Evolutionary conservation across 164 flowering plant species (phyloP).

Genomic region (Echeveria elegans): DNA sequence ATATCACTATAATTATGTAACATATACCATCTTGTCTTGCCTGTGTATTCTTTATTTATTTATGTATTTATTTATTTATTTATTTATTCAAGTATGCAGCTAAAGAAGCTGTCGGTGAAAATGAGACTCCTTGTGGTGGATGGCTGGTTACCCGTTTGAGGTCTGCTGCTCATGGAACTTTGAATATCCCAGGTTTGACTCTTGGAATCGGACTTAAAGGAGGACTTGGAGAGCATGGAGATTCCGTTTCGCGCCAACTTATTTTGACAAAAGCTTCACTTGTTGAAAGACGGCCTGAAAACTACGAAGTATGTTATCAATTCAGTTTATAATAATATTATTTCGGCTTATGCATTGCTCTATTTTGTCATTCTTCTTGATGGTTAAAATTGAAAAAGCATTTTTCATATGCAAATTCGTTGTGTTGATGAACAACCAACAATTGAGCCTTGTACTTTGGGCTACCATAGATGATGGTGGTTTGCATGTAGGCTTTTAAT

Average conservation of each 20-base stretch:
- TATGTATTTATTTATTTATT: background rate
- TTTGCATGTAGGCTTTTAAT: too few species aligned
- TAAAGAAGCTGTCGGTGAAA: slow-evolving; percentile 93
- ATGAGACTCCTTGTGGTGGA: slow-evolving; percentile 83
- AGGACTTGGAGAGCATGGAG: slow-evolving; percentile 94
- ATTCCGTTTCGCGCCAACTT: slow-evolving; percentile 82
- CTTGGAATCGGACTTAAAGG: slow-evolving; percentile 88
- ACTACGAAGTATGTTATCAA: slow-evolving; percentile 68
- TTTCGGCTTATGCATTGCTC: background rate
- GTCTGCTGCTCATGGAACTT: slow-evolving; percentile 90
- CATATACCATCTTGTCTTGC: background rate
- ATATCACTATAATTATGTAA: background rate
- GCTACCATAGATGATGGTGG: background rate
- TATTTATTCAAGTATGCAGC: slow-evolving; percentile 31
- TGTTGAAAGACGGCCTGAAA: slow-evolving; percentile 92
- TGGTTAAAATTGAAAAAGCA: background rate
- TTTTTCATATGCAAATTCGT: background rate
- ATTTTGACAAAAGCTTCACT: slow-evolving; percentile 84
- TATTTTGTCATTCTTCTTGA: background rate
- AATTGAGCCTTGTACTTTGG: background rate
- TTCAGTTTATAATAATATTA: slow-evolving; percentile 7
- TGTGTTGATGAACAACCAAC: background rate
- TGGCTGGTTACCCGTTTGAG: slow-evolving; percentile 97
- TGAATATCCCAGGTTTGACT: slow-evolving; percentile 59
- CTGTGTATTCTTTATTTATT: background rate